Evolutionary conservation across 2,329 filamentous ascomycete species (phyloP), one percentile per base, ranked within the genome.

Genomic region (Cladophialophora yegresii): DNA sequence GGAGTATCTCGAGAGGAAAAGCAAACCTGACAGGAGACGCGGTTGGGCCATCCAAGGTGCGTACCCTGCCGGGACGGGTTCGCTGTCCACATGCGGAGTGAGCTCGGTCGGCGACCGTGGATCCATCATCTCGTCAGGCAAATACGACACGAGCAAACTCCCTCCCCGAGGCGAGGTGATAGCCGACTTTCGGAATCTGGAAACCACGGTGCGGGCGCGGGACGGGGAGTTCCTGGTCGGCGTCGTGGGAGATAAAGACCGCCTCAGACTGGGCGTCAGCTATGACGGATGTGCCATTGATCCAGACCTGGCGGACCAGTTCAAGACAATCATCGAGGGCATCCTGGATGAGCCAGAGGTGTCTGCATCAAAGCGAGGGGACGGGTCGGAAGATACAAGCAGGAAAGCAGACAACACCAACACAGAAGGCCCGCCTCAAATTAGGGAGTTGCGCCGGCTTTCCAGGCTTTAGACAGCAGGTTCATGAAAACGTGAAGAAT

Each of bases 181-280:
- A 2, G 65, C 64, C 6, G 67, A 69, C 45, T 68, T 70, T 51
- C 59, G 66, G 13, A 62, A 62, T 9, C 56, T 68, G 10, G 28
- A 64, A 23, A 68, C 63, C 20, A 61, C 58, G n/a, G 67, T 70
- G 1, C 62, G 69, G 45, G 67, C 69, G 8, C 60, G 69, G 20
- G 64, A 70, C 50, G 69, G 69, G 2, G 69, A 70, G 54, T 70
- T 70, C 47, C 60, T 70, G 28, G 65, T 67, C 13, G 69, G 69
- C 9, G 63, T 63, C n/a, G 54, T 58, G 13, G 67, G 69, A 8
- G 64, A 68, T 30, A 56, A 54, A 22, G 64, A 66, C n/a, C 33
- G 43, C 10, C 32, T 70, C 16, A 47, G 62, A 22, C 68, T 70
- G 32, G 58, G 54, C 7, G 67, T 62, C 28, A 63, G 65, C 26